Evolutionary conservation across 2,329 filamentous ascomycete species (phyloP).

Genomic region (Colletotrichum cereale): DNA sequence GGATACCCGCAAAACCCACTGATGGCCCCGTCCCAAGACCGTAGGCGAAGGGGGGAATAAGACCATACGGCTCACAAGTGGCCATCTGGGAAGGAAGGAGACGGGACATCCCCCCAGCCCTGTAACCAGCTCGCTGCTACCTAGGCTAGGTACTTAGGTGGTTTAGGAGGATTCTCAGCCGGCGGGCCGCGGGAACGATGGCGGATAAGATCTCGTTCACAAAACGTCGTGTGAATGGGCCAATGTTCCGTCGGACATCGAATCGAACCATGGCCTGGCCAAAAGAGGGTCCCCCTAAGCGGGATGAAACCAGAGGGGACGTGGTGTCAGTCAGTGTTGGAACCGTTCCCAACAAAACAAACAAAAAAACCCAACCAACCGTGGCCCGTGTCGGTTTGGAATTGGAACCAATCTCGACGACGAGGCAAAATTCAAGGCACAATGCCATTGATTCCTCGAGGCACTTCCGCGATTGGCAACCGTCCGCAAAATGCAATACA

Average conservation of each 20-base stretch:
- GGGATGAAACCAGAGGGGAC: conserved; percentile 21
- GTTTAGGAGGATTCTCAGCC: not conserved
- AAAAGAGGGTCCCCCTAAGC: conserved; percentile 9
- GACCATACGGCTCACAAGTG: conserved; percentile 14
- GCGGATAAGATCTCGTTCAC: conserved; percentile 28
- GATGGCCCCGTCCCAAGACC: not conserved
- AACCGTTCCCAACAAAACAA: conserved; percentile 18
- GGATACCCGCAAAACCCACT: not conserved
- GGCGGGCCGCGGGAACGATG: conserved; percentile 27
- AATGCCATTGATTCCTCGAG: not conserved
- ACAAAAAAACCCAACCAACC: no score
- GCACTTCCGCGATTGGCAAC: conserved; percentile 14
- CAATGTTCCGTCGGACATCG: conserved; percentile 25
- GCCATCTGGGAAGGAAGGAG: conserved; percentile 1
- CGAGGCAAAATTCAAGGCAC: not conserved
- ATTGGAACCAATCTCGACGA: conserved; percentile 3
- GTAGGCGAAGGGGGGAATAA: conserved; percentile 1
- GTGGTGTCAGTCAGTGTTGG: conserved; percentile 17
- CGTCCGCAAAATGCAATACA: not conserved
- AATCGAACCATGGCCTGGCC: conserved; percentile 34
- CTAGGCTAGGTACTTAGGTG: no score
- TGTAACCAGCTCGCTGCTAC: not conserved
- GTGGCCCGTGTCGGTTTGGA: conserved; percentile 9
- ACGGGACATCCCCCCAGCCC: not conserved
- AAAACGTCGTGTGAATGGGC: not conserved